phyloP scores from a whole-genome alignment of 306 rosid genomes.

The Hylodesmum podocarpum region DNA sequence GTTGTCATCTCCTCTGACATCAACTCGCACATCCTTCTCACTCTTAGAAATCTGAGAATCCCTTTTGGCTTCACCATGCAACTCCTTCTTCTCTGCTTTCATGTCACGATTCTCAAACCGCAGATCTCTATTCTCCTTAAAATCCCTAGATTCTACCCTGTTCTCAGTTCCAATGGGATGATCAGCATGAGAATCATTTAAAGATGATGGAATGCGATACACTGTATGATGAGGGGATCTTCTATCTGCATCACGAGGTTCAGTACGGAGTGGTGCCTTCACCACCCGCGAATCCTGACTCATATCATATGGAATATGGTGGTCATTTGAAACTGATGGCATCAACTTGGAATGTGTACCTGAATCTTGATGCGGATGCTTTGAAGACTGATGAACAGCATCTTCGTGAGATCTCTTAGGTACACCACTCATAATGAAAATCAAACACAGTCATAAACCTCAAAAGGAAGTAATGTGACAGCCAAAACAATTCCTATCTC shows the following conservation, averaged over 20 bases:
- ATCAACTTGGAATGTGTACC: slow-evolving; percentile 57
- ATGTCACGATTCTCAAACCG: slow-evolving; percentile 76
- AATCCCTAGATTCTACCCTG: slow-evolving; percentile 63
- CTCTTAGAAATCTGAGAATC: slow-evolving; percentile 65
- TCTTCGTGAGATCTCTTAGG: slow-evolving; percentile 85
- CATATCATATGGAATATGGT: slow-evolving; percentile 62
- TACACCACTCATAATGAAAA: slow-evolving; percentile 65
- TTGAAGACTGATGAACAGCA: slow-evolving; percentile 61
- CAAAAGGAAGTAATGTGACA: slow-evolving; percentile 22
- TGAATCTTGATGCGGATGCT: slow-evolving; percentile 68
- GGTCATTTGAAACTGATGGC: slow-evolving; percentile 57
- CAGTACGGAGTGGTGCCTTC: slow-evolving; percentile 63
- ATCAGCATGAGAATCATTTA: slow-evolving; percentile 60
- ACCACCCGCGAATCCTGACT: slow-evolving; percentile 59
- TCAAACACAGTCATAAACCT: slow-evolving; percentile 25
- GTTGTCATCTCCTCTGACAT: slow-evolving; percentile 59
- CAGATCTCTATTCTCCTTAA: slow-evolving; percentile 64
- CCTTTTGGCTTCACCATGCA: slow-evolving; percentile 59
- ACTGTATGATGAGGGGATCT: slow-evolving; percentile 69
- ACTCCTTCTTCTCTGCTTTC: slow-evolving; percentile 65
- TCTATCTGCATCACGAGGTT: slow-evolving; percentile 75
- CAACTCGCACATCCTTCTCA: slow-evolving; percentile 73
- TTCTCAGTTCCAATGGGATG: slow-evolving; percentile 52
- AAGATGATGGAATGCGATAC: slow-evolving; percentile 61
- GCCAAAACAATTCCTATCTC: slow-evolving; percentile 26